These are phyloP conservation scores for Ascochyta viciae-villosae DNA, from an alignment of 2,329 filamentous ascomycete species.

Conservation along the genomic window DNA sequence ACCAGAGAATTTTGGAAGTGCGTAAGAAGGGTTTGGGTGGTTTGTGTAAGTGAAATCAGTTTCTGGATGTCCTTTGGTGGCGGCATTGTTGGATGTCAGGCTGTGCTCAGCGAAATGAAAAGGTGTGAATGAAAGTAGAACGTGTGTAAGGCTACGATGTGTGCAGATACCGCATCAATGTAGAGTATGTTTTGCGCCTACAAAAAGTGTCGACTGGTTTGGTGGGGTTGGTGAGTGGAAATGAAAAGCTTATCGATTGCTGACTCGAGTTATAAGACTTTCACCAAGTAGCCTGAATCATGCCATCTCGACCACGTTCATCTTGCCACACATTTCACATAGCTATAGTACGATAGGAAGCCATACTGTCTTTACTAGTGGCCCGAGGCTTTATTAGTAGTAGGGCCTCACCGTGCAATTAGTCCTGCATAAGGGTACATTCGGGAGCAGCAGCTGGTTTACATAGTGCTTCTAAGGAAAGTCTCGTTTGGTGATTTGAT, in stretches of 20 bases:
- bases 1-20: slow-evolving; percentile 47
- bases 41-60: slow-evolving; percentile 46
- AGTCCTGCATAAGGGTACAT: too few relatives aligned
- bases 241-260: slow-evolving; percentile 17
- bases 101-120: background rate
- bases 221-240: slow-evolving; percentile 1
- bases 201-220: slow-evolving; percentile 7
- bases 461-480: too few relatives aligned
- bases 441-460: too few relatives aligned
- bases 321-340: too few relatives aligned
- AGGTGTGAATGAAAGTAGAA: background rate
- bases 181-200: background rate
- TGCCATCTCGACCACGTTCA: too few relatives aligned
- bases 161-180: background rate
- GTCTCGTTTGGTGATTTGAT: too few relatives aligned
- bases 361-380: too few relatives aligned
- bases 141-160: background rate
- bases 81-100: background rate
- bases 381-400: too few relatives aligned
- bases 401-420: too few relatives aligned
- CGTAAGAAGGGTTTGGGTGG: slow-evolving; percentile 44
- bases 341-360: too few relatives aligned
- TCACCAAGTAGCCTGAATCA: too few relatives aligned
- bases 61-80: slow-evolving; percentile 33
- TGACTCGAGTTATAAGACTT: background rate